Evolutionary conservation across 108 stramenopile species (phyloP).

Genomic region (Mayamaea pseudoterrestris): DNA sequence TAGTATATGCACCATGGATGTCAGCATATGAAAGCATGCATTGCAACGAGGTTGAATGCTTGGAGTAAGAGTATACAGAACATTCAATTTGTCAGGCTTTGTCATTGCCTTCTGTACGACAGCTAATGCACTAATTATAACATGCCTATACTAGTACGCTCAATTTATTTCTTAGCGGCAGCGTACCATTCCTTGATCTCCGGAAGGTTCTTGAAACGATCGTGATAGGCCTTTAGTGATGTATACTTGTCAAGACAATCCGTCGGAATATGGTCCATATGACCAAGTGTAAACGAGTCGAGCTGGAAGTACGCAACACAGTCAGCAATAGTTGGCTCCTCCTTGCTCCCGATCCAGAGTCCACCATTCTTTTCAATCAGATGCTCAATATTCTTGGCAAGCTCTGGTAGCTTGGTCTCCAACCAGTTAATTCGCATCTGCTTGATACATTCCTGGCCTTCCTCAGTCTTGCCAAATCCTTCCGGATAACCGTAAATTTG

Average conservation of each 20-base stretch:
- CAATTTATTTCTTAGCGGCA: no score
- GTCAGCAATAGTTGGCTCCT: slow-evolving; percentile 61
- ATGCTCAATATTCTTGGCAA: slow-evolving; percentile 19
- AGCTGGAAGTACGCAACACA: slow-evolving; percentile 27
- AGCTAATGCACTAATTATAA: no score
- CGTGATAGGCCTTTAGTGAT: slow-evolving; percentile 22
- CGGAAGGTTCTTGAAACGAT: slow-evolving; percentile 21
- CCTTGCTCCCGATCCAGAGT: slow-evolving; percentile 14
- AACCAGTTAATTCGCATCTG: slow-evolving; percentile 32
- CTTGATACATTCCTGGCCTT: slow-evolving; percentile 36
- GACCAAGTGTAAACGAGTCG: slow-evolving; percentile 26
- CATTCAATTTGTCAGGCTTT: no score
- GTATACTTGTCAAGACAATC: slow-evolving; percentile 35
- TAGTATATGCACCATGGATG: no score
- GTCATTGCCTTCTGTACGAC: no score
- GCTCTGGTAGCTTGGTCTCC: slow-evolving; percentile 32
- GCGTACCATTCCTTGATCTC: slow-evolving; percentile 23
- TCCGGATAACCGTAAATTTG: slow-evolving; percentile 37
- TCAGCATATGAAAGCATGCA: no score
- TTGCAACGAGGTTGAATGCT: no score
- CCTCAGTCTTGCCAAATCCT: slow-evolving; percentile 28
- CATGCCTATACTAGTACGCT: no score
- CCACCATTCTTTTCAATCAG: not conserved
- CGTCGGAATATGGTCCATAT: slow-evolving; percentile 47
- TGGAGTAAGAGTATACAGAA: no score